Evolutionary conservation across 345 rosid species (phyloP).

Genomic region (Microcos paniculata): DNA sequence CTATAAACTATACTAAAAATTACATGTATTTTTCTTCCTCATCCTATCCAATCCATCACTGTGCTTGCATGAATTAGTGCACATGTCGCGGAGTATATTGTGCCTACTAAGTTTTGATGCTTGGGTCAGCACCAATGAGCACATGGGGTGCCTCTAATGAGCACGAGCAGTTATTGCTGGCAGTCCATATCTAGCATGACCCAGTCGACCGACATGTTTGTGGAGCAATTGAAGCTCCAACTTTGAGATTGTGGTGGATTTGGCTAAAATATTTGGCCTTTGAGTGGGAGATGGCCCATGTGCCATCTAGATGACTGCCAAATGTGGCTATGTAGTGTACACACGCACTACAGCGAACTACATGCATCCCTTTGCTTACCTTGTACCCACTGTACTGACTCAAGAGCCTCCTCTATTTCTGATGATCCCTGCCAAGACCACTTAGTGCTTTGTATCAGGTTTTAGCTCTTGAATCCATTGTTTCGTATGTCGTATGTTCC

Average conservation of each 20-base stretch:
- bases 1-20: too few species aligned
- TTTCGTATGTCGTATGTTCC: background rate
- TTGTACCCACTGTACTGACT: background rate
- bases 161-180: constrained; percentile 2
- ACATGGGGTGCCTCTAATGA: constrained; percentile 8
- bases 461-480: background rate
- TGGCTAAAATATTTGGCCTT: background rate
- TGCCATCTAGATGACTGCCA: background rate
- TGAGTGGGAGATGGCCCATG: constrained; percentile 6
- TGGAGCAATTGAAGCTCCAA: constrained; percentile 17
- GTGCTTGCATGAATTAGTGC: background rate
- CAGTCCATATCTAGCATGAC: background rate
- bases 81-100: background rate
- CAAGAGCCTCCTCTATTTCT: background rate
- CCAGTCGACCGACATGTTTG: constrained; percentile 13
- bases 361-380: background rate
- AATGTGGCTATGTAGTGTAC: too few species aligned
- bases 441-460: background rate
- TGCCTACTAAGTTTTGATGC: background rate
- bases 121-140: background rate
- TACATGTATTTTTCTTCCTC: too few species aligned
- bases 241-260: constrained; percentile 11
- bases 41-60: too few species aligned
- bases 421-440: background rate
- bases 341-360: background rate